These are phyloP conservation scores for Diaporthe eres DNA, from an alignment of 2,329 filamentous ascomycete genomes.

Conservation along the genomic window DNA sequence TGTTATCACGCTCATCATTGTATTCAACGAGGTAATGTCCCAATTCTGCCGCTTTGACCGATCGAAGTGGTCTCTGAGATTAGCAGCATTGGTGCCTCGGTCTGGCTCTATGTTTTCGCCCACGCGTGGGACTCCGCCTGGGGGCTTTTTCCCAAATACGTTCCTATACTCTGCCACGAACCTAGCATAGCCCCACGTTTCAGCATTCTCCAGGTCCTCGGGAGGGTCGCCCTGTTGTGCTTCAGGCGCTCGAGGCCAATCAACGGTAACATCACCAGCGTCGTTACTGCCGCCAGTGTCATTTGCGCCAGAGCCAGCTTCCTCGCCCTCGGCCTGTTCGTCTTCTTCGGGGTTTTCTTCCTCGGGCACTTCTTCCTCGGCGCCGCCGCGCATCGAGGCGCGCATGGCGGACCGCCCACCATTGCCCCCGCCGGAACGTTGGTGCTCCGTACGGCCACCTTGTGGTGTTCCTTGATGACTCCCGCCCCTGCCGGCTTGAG, in stretches of 20 bases:
- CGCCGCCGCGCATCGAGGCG: too few relatives aligned
- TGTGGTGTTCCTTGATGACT: constrained; percentile 47
- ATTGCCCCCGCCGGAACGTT: constrained; percentile 49
- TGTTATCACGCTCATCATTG: too few relatives aligned
- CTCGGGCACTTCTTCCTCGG: neutral
- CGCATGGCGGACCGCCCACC: neutral
- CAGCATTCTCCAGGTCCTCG: neutral
- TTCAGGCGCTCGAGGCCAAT: constrained; percentile 6
- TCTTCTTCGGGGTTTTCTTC: constrained; percentile 41
- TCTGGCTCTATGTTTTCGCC: too few relatives aligned
- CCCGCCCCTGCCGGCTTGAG: constrained; percentile 42
- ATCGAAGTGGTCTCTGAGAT: too few relatives aligned
- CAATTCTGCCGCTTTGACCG: too few relatives aligned
- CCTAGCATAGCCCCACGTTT: neutral
- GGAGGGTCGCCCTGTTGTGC: neutral
- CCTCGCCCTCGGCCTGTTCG: constrained; percentile 45
- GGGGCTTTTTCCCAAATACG: neutral
- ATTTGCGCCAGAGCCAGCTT: constrained; percentile 45
- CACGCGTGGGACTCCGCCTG: too few relatives aligned
- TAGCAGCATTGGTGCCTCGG: too few relatives aligned
- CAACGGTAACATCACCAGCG: constrained; percentile 40
- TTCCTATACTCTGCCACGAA: neutral
- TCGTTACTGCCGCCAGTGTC: constrained; percentile 47
- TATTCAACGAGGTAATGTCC: too few relatives aligned
- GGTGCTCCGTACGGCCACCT: constrained; percentile 49